These are phyloP conservation scores for Carallia brachiata DNA, from an alignment of 345 rosid genomes.

Conservation along the genomic window DNA sequence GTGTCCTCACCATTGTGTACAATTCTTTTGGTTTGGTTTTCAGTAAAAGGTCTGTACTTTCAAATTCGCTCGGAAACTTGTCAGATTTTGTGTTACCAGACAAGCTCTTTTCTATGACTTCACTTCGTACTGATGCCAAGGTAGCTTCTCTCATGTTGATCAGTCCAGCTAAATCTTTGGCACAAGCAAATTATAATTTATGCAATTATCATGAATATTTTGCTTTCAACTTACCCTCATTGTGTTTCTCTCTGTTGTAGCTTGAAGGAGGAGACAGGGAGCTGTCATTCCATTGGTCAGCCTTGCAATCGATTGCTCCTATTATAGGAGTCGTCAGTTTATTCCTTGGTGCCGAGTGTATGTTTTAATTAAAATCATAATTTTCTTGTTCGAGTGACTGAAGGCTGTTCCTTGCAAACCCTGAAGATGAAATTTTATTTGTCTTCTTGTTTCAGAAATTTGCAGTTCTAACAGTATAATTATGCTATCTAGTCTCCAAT, in stretches of 20 bases:
- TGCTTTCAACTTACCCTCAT: slow-evolving; percentile 3
- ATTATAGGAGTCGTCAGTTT: slow-evolving; percentile 84
- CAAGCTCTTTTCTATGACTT: slow-evolving; percentile 97
- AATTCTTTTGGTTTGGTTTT: slow-evolving; percentile 18
- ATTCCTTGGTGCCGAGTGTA: slow-evolving; percentile 85
- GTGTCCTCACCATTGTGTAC: slow-evolving; percentile 4
- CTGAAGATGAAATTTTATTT: neutral
- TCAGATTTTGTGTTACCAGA: slow-evolving; percentile 90
- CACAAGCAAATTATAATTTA: neutral
- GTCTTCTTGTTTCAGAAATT: neutral
- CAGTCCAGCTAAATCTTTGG: neutral
- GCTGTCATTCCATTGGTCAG: slow-evolving; percentile 90
- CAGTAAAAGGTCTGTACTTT: slow-evolving; percentile 25
- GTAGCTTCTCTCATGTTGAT: slow-evolving; percentile 34
- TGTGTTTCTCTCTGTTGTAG: slow-evolving; percentile 43
- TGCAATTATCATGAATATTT: neutral
- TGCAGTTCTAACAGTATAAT: neutral
- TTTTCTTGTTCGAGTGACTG: slow-evolving; percentile 9
- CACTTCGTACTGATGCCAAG: slow-evolving; percentile 90
- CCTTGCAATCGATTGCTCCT: slow-evolving; percentile 94
- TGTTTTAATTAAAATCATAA: slow-evolving; percentile 14
- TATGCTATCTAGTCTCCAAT: slow-evolving; percentile 1
- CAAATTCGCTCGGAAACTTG: slow-evolving; percentile 29
- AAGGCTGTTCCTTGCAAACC: neutral
- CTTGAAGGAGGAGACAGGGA: slow-evolving; percentile 93